phyloP scores from a whole-genome alignment of 352 stramenopile species.

The Globisporangium acanthophoron region DNA sequence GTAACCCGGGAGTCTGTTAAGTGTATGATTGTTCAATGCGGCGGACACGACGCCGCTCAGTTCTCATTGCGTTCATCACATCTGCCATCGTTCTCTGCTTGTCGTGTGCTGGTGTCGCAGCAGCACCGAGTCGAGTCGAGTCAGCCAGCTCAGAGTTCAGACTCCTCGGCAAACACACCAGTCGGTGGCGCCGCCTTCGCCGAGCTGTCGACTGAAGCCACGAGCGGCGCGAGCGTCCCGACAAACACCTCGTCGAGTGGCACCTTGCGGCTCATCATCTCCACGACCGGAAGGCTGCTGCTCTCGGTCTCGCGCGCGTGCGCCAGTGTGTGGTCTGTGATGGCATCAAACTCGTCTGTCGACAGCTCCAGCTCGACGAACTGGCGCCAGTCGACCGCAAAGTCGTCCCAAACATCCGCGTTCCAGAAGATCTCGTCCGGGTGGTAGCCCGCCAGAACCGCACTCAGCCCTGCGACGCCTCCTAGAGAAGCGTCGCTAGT shows the following conservation, averaged over 20 bases:
- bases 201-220: not conserved
- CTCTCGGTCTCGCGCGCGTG: constrained; percentile 9
- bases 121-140: not conserved
- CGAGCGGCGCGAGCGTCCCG: constrained; percentile 20
- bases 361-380: constrained; percentile 48
- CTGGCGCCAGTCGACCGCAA: constrained; percentile 51
- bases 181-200: not conserved
- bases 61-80: not conserved
- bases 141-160: too few relatives aligned
- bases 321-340: constrained; percentile 12
- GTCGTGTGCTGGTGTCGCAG: not conserved
- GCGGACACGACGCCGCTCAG: too few relatives aligned
- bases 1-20: too few relatives aligned
- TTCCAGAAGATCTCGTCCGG: constrained; percentile 48
- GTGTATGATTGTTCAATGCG: too few relatives aligned
- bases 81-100: too few relatives aligned
- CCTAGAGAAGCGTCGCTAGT: constrained; percentile 3
- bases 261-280: constrained; percentile 23
- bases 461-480: not conserved
- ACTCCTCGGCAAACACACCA: too few relatives aligned
- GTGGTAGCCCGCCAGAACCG: constrained; percentile 16
- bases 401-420: constrained; percentile 44
- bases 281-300: constrained; percentile 10
- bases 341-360: constrained; percentile 48
- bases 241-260: constrained; percentile 31